Base-by-base conservation (phyloP, 176 grass and related monocot genomes). In the Oryza nivara region DNA sequence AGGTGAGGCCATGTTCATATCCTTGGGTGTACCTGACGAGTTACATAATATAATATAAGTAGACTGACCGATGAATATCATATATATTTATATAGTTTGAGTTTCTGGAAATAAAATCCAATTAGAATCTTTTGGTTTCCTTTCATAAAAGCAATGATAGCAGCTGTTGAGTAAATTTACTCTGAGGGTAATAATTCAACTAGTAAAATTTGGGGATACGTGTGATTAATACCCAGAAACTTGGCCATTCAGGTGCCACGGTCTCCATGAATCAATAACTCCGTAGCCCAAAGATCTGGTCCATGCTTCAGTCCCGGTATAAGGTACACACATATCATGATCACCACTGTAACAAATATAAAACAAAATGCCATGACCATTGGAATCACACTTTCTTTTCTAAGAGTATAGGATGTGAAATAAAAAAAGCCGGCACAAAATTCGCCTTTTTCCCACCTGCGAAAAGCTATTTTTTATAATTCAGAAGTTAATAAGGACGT, bases 291-390 rank as follows among this genome's bases (percentile, higher is more conserved):
- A 73, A 3, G 93, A 95, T 73, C 86, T 68, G 15, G 96, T 98
- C 96, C 96, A 98, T 88, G 85, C 93, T 94, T 93, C 66, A 26
- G 7, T 90, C 26, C 96, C 96, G 16, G 93, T 98, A 68, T 79
- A 92, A 68, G 96, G 96, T 68, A 98, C 89, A 81, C 96, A 95
- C 91, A 98, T 95, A 70, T 98, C 96, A 85, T 98, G 96, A 32
- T 98, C 96, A 25, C 96, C 96, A 65, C 96, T 98, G 91, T 84
- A 34, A 80, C 9, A 84, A 68, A 75, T 83, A 65, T 4, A 67
- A 77, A 68, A 71, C 0, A 46, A 77, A 47, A 49, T 72, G 45
- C 68, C 41, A 87, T 63, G 56, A 22, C 20, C 9, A 61, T 9
- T 61, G 45, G 2, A 7, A 66, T 64, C 54, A 2, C 5, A 84